phyloP scores from a whole-genome alignment of 805 yeast genomes.

The Saccharomycopsis olivae region DNA sequence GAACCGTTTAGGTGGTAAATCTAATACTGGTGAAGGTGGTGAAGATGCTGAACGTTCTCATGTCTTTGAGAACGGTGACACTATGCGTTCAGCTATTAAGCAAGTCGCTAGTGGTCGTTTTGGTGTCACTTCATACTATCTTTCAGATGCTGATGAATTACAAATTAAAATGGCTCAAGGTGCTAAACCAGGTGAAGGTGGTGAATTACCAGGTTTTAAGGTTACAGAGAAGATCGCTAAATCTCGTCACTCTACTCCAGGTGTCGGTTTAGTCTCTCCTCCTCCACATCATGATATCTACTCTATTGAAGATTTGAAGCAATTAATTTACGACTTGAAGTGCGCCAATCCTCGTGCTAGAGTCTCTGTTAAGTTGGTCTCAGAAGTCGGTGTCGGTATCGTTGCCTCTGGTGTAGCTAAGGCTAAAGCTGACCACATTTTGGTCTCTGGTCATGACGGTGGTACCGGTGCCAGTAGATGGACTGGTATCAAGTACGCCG shows the following conservation, averaged over 20 bases:
- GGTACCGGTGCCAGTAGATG: conserved; percentile 99
- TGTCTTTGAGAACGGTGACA: conserved; percentile 78
- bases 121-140: conserved; percentile 92
- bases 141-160: conserved; percentile 93
- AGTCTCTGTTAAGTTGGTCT: conserved; percentile 90
- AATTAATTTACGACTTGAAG: conserved; percentile 89
- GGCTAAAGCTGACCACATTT: conserved; percentile 94
- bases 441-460: conserved; percentile 97
- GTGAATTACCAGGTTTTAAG: conserved; percentile 93
- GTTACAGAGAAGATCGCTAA: conserved; percentile 82
- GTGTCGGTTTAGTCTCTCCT: conserved; percentile 94
- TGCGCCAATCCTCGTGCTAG: conserved; percentile 96
- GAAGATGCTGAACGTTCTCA: conserved; percentile 88
- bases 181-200: conserved; percentile 99
- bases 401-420: conserved; percentile 99
- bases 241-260: conserved; percentile 93
- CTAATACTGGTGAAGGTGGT: conserved; percentile 99
- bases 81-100: conserved; percentile 97
- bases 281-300: conserved; percentile 99
- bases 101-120: conserved; percentile 97
- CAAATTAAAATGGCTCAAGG: conserved; percentile 99
- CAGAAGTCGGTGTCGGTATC: conserved; percentile 98
- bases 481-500: conserved; percentile 95
- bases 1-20: conserved; percentile 96
- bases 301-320: conserved; percentile 96